These are phyloP conservation scores for California macrophylla DNA, from an alignment of 441 rosid species.

Conservation along the genomic window DNA sequence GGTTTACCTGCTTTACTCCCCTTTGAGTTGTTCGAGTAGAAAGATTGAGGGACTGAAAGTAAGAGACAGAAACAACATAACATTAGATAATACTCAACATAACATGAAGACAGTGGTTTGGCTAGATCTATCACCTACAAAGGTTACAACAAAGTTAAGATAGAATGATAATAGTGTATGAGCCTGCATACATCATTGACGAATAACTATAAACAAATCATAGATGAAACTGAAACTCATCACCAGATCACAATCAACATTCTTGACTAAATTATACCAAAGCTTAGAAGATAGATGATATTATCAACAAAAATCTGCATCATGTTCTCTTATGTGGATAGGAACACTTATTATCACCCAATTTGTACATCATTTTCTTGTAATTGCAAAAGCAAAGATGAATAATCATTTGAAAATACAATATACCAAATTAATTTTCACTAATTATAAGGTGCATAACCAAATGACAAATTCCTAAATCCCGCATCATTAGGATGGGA, in stretches of 20 bases:
- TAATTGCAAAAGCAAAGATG: not conserved
- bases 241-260: not conserved
- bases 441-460: not conserved
- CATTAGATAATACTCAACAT: not conserved
- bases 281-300: not conserved
- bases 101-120: no score
- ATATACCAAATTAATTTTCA: not conserved
- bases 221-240: not conserved
- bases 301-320: not conserved
- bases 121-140: not conserved
- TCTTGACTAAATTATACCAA: not conserved
- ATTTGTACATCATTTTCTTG: not conserved
- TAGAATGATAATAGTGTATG: not conserved
- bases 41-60: constrained; percentile 1
- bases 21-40: not conserved
- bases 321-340: not conserved
- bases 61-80: not conserved
- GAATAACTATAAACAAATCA: not conserved
- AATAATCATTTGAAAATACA: not conserved
- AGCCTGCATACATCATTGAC: not conserved
- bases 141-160: no score
- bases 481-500: no score
- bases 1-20: not conserved
- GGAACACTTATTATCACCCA: not conserved
- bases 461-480: not conserved